Conservation (phyloP, 106 monocot genomes). For the Alisma plantagoaquatica region DNA sequence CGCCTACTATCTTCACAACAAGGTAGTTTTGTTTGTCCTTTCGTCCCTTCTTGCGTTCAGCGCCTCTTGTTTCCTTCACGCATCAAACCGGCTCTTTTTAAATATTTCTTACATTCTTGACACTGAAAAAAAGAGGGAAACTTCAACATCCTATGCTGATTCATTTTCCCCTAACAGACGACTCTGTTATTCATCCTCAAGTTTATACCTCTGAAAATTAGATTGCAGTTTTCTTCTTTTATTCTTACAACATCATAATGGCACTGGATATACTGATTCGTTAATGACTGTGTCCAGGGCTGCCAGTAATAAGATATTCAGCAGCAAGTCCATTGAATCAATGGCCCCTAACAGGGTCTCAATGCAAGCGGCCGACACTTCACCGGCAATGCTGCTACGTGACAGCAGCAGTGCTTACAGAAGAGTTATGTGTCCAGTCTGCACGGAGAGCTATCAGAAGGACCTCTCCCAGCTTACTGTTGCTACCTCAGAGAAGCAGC, state of each 20-base stretch:
- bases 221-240: neutral
- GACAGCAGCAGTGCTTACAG: neutral
- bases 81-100: too few species aligned
- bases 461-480: slow-evolving; percentile 36
- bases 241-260: slow-evolving; percentile 20
- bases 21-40: too few species aligned
- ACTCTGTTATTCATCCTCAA: too few species aligned
- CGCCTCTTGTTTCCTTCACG: too few species aligned
- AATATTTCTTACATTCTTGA: too few species aligned
- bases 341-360: slow-evolving; percentile 18
- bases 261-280: too few species aligned
- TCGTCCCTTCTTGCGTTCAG: neutral
- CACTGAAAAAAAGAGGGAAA: too few species aligned
- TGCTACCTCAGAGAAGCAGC: slow-evolving; percentile 7
- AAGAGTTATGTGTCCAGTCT: slow-evolving; percentile 28
- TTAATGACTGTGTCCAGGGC: too few species aligned
- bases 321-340: slow-evolving; percentile 37
- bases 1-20: slow-evolving; percentile 28
- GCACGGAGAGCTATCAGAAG: slow-evolving; percentile 47
- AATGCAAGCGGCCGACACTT: slow-evolving; percentile 5
- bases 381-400: neutral
- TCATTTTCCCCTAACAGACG: too few species aligned
- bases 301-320: slow-evolving; percentile 30
- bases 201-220: neutral
- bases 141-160: too few species aligned